Evolutionary conservation across 345 rosid genomes (phyloP), one percentile per base, ranked within the genome.

Genomic region (Luvunga scandens): DNA sequence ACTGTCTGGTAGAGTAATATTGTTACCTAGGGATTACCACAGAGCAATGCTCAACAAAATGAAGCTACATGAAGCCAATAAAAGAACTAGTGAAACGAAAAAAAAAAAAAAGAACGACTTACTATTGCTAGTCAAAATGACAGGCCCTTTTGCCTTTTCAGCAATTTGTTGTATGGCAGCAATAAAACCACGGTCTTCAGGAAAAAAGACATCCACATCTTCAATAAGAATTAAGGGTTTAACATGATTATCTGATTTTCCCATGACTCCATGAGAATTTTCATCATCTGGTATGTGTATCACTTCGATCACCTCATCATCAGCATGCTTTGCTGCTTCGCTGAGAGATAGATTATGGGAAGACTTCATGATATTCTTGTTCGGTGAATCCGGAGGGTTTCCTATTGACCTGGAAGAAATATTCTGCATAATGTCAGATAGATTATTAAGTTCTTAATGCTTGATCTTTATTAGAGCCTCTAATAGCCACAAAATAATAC

Each of bases 171-270:
- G 92, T 66, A 96, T 86, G 63, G 98, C 91, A 73, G 91, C 77
- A 66, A 92, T 75, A 80, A 96, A 90, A 84, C 99, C 99, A 82
- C 95, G 95, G 80, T 96, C 99, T 81, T 96, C 98, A 42, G 90
- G 84, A 75, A 92, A 94, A 77, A 78, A 73, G 78, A 96, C 81
- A 83, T 96, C 98, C 73, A 96, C 97, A 85, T 96, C 99, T 86
- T 96, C 99, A 63, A 96, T 89, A 77, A 96, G 93, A 85, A 94
- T 89, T 82, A 96, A 88, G 71, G 91, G 87, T 83, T 88, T 92
- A 76, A 87, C 70, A 80, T 48, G 72, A 38, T 89, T 82, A 57
- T 59, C 86, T 80, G 78, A 78, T 30, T 78, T 79, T 76, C 61
- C 84, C 77, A 36, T 57, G 64, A 77, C 79, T 66, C 69, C 81